Percentiles rank a stretch among this genome's conserved stretches.
Conservation (phyloP, 495 filamentous ascomycete species). For the Alectoria sarmentosa region DNA sequence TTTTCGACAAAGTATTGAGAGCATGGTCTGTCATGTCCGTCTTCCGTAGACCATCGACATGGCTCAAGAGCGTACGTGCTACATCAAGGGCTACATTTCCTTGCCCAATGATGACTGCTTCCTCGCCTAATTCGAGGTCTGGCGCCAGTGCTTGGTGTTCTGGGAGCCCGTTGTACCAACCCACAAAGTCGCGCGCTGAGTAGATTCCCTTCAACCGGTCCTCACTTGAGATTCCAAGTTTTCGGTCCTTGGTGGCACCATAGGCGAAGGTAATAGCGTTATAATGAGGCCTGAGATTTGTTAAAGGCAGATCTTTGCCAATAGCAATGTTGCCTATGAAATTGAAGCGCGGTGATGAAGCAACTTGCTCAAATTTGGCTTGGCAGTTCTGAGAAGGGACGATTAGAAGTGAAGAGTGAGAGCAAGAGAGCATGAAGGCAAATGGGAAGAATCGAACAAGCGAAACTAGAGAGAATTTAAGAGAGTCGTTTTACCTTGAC, state of each 20-base stretch:
- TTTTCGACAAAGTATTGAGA: constrained; percentile 62
- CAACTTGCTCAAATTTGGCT: constrained; percentile 86
- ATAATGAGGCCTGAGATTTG: constrained; percentile 70
- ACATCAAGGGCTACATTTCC: constrained; percentile 96
- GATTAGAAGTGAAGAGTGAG: constrained; percentile 1
- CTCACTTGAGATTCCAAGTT: constrained; percentile 77
- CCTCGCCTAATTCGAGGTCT: constrained; percentile 67
- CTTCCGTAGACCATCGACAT: constrained; percentile 60
- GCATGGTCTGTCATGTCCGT: constrained; percentile 88
- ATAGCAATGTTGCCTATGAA: constrained; percentile 87
- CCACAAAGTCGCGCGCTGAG: constrained; percentile 90
- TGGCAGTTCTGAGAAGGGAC: constrained; percentile 67
- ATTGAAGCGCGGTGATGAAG: constrained; percentile 70
- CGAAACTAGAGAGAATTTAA: background rate
- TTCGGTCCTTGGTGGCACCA: constrained; percentile 76
- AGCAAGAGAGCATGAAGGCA: background rate
- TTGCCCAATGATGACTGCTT: constrained; percentile 86
- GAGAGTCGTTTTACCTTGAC: constrained; percentile 64
- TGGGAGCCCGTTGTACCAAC: constrained; percentile 96
- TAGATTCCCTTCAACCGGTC: constrained; percentile 61
- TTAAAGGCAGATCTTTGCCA: constrained; percentile 64
- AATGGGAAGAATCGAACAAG: background rate
- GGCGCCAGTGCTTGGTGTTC: constrained; percentile 72
- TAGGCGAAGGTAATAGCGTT: constrained; percentile 91
- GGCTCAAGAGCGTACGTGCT: constrained; percentile 73